Percentiles rank a stretch among this genome's conserved stretches.
Evolutionary conservation across 805 yeast genomes (phyloP).

Genomic region (Kurtzmaniella fragi): DNA sequence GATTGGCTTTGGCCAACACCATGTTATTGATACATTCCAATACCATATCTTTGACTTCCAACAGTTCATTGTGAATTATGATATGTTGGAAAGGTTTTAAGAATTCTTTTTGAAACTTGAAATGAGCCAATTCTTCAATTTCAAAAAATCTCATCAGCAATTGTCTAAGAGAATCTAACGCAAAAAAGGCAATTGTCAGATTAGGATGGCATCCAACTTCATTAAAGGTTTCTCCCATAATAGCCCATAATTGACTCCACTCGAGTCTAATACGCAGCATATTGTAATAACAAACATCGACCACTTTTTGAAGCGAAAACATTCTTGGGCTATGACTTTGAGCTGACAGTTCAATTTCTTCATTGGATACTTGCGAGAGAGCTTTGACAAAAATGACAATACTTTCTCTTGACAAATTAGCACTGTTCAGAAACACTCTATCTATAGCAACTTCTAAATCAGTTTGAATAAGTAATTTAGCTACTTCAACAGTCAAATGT

Average conservation of each 20-base stretch:
- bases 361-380: slow-evolving; percentile 77
- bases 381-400: slow-evolving; percentile 86
- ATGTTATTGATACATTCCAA: slow-evolving; percentile 85
- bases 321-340: slow-evolving; percentile 80
- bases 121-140: slow-evolving; percentile 90
- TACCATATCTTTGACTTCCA: slow-evolving; percentile 80
- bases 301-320: slow-evolving; percentile 90
- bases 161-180: slow-evolving; percentile 91
- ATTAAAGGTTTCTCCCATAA: slow-evolving; percentile 86
- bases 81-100: slow-evolving; percentile 85
- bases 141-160: slow-evolving; percentile 88
- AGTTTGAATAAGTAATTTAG: slow-evolving; percentile 54
- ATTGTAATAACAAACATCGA: slow-evolving; percentile 95
- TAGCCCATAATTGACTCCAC: slow-evolving; percentile 94
- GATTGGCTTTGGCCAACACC: slow-evolving; percentile 66
- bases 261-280: slow-evolving; percentile 95
- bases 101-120: slow-evolving; percentile 92
- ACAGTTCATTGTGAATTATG: slow-evolving; percentile 58
- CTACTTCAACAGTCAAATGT: slow-evolving; percentile 54
- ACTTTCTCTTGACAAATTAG: slow-evolving; percentile 73
- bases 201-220: slow-evolving; percentile 79
- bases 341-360: slow-evolving; percentile 87
- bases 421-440: slow-evolving; percentile 78
- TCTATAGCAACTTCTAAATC: slow-evolving; percentile 79
- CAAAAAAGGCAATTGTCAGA: slow-evolving; percentile 75